Conservation (phyloP, 192 early-diverging fungal species). For the Gigaspora rosea region DNA sequence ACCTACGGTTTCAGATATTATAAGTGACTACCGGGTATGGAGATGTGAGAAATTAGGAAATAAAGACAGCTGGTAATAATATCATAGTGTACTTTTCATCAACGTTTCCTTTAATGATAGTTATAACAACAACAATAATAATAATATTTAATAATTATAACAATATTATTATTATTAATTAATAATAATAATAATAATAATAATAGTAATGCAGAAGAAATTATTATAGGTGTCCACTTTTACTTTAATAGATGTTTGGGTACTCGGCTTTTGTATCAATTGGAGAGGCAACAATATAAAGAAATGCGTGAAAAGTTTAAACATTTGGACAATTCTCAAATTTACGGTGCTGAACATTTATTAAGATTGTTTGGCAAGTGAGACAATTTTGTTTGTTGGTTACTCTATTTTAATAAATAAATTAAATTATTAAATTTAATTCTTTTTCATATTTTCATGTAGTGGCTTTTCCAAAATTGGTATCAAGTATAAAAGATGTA, state of each 20-base stretch:
- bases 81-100: neutral
- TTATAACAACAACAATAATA: neutral
- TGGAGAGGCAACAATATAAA: slow-evolving; percentile 94
- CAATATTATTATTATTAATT: neutral
- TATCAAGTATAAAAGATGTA: neutral
- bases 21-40: slow-evolving; percentile 65
- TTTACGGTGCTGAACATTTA: slow-evolving; percentile 96
- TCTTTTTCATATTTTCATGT: neutral
- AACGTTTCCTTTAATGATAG: too few relatives aligned
- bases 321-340: slow-evolving; percentile 77
- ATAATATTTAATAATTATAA: neutral
- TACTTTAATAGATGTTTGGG: slow-evolving; percentile 97
- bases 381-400: too few relatives aligned
- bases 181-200: neutral
- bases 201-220: slow-evolving; percentile 76
- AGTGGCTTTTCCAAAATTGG: neutral
- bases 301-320: slow-evolving; percentile 72
- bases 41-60: slow-evolving; percentile 53
- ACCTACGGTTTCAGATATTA: slow-evolving; percentile 75
- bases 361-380: slow-evolving; percentile 86
- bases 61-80: neutral
- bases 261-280: slow-evolving; percentile 89
- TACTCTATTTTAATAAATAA: neutral
- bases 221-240: slow-evolving; percentile 79
- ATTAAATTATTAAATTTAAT: neutral